Evolutionary conservation across 192 early-diverging fungal species (phyloP), one percentile per base, ranked within the genome.

Genomic region (Borealophlyctis nickersoniae): DNA sequence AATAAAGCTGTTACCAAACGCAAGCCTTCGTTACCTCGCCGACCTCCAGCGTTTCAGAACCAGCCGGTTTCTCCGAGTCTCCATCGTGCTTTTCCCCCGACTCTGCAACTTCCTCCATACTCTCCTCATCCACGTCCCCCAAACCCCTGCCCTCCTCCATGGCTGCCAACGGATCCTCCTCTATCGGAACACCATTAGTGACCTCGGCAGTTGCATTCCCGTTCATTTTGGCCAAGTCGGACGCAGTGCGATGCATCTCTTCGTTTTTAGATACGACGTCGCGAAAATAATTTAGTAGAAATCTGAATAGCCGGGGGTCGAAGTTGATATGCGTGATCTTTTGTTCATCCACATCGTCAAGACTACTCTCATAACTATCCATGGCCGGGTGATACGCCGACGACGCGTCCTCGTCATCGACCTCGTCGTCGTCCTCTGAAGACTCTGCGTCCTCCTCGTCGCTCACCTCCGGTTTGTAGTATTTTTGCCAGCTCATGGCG

Each of bases 281-380:
- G 0, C 65, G 36, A 32, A 66, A 67, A 32, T 66, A 67, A 23
- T 67, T 26, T 9, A 67, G 51, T 19, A 67, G 3, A 33, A 67
- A 67, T 31, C 34, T 7, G 48, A 67, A 67, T 14, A 67, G 24
- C 14, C 24, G 14, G 14, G 65, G 65, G 32, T 67, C 65, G 63
- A 68, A 67, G 24, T 68, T 22, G 33, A 67, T 31, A 26, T 16
- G 23, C 45, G 28, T 31, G 19, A 67, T 67, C 49, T 67, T 67
- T n/a, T 51, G 36, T 16, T 49, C 36, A 14, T 67, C 65, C 27
- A 67, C 32, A 23, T 35, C 66, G 13, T 23, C 34, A 14, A 67
- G 30, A 24, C 24, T 30, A 23, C 11, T 52, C n/a, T 52, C 23
- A 23, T 14, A 19, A 30, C 48, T 54, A 16, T 62, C 39, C 30